These are phyloP conservation scores for Yarrowia yakushimensis DNA, from an alignment of 805 yeast genomes.

Conservation along the genomic window DNA sequence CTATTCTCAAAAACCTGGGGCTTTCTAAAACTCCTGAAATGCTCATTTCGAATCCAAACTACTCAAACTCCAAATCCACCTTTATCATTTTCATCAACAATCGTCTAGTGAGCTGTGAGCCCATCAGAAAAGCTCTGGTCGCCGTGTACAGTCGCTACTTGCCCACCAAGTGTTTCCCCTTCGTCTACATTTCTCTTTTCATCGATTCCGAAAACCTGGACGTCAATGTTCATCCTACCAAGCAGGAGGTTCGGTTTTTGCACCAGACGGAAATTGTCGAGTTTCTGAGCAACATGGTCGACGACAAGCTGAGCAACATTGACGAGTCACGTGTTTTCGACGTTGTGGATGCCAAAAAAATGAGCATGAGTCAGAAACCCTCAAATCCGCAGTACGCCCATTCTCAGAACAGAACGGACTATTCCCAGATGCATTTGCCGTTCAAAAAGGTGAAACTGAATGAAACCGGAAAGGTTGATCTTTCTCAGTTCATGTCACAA, in stretches of 20 bases:
- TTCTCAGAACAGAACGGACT: neutral
- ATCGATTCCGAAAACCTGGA: slow-evolving; percentile 72
- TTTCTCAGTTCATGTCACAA: neutral
- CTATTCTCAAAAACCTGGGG: neutral
- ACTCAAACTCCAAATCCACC: slow-evolving; percentile 58
- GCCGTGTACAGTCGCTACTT: slow-evolving; percentile 61
- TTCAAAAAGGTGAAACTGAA: slow-evolving; percentile 50
- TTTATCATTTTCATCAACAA: slow-evolving; percentile 84
- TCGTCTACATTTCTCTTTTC: slow-evolving; percentile 67
- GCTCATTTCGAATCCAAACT: slow-evolving; percentile 68
- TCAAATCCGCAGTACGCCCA: neutral
- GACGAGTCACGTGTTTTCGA: slow-evolving; percentile 41
- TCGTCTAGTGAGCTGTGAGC: slow-evolving; percentile 78
- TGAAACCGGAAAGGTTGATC: neutral
- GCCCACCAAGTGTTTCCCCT: slow-evolving; percentile 76
- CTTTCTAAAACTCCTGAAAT: neutral
- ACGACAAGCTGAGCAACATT: slow-evolving; percentile 26
- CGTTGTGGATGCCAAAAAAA: slow-evolving; percentile 61
- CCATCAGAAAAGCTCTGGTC: slow-evolving; percentile 63
- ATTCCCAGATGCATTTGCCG: neutral
- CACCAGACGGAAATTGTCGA: slow-evolving; percentile 80
- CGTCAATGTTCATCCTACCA: slow-evolving; percentile 95
- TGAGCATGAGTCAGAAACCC: slow-evolving; percentile 59
- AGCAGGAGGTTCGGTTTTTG: slow-evolving; percentile 82
- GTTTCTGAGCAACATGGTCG: slow-evolving; percentile 50